A percentile compares a stretch with the other conserved stretches of the same genome.
These are phyloP conservation scores for Emergomyces africanus DNA, from an alignment of 2,329 filamentous ascomycete species.

Conservation along the genomic window DNA sequence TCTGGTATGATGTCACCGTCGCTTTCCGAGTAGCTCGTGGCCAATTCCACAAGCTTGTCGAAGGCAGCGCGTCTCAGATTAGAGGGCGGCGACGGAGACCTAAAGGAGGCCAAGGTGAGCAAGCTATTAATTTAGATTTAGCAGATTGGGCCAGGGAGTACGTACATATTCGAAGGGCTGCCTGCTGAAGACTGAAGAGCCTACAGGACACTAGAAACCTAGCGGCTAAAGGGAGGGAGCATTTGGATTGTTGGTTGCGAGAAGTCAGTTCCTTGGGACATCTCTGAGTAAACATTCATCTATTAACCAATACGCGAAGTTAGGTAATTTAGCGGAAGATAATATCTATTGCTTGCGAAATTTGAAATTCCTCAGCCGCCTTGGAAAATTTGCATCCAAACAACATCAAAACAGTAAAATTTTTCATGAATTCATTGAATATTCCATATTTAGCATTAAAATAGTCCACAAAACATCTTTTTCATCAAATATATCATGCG, in stretches of 20 bases:
- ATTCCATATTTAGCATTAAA: no score
- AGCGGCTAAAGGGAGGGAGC: background rate
- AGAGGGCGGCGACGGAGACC: background rate
- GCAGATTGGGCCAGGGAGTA: background rate
- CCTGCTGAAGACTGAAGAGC: background rate
- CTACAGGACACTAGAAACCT: background rate
- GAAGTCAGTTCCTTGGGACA: no score
- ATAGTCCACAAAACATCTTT: no score
- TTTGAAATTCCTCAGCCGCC: no score
- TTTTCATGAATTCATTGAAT: no score
- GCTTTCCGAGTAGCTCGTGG: conserved; percentile 21
- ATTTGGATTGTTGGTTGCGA: background rate
- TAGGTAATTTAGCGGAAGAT: no score
- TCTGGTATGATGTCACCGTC: conserved; percentile 19
- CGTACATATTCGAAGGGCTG: conserved; percentile 18
- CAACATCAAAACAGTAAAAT: no score
- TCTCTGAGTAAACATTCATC: no score
- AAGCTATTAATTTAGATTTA: background rate
- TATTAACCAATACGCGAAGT: no score
- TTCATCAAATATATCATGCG: no score
- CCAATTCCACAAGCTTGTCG: conserved; percentile 31
- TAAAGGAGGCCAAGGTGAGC: conserved; percentile 15
- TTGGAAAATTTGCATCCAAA: no score
- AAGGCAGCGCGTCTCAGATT: conserved; percentile 25
- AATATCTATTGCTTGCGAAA: no score